A percentile compares a stretch with the other conserved stretches of the same genome.
Conservation (phyloP, 2,329 filamentous ascomycete genomes). For the Sclerotiophoma versabilis region DNA sequence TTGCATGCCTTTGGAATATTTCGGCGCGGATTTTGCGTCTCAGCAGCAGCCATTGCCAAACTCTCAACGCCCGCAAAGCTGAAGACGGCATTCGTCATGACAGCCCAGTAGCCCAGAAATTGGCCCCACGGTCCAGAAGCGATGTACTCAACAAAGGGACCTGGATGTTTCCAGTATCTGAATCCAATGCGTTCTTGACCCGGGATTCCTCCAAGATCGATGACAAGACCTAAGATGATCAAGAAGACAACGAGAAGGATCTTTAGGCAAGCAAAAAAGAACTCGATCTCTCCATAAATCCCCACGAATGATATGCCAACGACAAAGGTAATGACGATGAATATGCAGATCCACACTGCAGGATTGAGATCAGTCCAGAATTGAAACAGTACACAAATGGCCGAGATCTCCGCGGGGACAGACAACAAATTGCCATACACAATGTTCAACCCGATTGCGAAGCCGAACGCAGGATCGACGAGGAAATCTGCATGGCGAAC, state of each 20-base stretch:
- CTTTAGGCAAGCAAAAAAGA: constrained; percentile 58
- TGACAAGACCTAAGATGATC: constrained; percentile 37
- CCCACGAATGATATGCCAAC: constrained; percentile 42
- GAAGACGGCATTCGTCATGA: constrained; percentile 60
- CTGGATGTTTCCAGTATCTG: constrained; percentile 71
- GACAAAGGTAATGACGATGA: constrained; percentile 42
- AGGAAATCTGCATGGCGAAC: constrained; percentile 60
- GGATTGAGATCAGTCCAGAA: constrained; percentile 44
- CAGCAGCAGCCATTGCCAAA: constrained; percentile 40
- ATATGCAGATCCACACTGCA: constrained; percentile 43
- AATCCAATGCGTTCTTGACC: constrained; percentile 60
- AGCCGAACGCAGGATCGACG: constrained; percentile 58
- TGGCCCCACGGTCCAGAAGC: constrained; percentile 65
- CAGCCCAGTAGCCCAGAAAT: constrained; percentile 65
- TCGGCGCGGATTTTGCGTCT: constrained; percentile 39
- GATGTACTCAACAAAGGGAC: constrained; percentile 53
- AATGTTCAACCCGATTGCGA: constrained; percentile 60
- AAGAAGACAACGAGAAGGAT: constrained; percentile 42
- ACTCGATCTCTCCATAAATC: constrained; percentile 55
- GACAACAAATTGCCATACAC: constrained; percentile 63
- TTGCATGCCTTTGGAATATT: constrained; percentile 61
- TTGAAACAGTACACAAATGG: constrained; percentile 35
- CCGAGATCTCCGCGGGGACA: constrained; percentile 42
- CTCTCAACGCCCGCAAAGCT: constrained; percentile 38
- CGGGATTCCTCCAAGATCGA: constrained; percentile 39